Base-by-base conservation (phyloP, 1,284 basidiomycete genomes). In the Pseudozyma hubeiensis region DNA sequence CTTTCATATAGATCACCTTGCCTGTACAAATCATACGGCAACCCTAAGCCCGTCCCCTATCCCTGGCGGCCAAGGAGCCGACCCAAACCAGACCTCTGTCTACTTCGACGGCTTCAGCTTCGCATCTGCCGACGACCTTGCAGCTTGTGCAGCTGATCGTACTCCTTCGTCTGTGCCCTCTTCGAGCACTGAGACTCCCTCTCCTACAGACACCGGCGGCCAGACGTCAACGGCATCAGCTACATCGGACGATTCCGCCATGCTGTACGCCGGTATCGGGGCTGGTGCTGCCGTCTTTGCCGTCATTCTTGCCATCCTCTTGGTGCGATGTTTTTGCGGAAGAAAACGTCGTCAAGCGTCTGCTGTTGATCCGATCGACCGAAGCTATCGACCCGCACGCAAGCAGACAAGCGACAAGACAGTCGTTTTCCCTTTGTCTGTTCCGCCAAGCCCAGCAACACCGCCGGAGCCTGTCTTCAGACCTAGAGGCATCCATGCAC, bases 101-200 rank as follows among this genome's bases (percentile, higher is more conserved):
- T 55, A 52, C 37, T 69, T 69, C 39, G 66, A 69, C 37, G 58
- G 60, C 48, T 63, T 45, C 24, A 69, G 66, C 53, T 69, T 37
- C 24, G 16, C 45, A 0, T 34, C 60, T 1, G n/a, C 55, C 10
- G 52, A 40, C 13, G 44, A 13, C 17, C 29, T 47, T 24, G 7
- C 31, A 8, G 31, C 53, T 34, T 66, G 64, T 44, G 33, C 29
- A 9, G 11, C 54, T 17, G n/a, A 7, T 19, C 29, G 13, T 7
- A 5, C n/a, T 43, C 35, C 8, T 52, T 33, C 48, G 9, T 31
- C 29, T 16, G 8, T n/a, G 0, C 5, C 24, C 34, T 30, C 29
- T 7, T 7, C 40, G 2, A 9, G 9, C 14, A 37, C 35, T 37
- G 35, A 37, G 8, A 14, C 9, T 14, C 14, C 35, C 9, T 10